Conservation (phyloP, 1,139 yeast species). For the Yamadazyma friedrichii region DNA sequence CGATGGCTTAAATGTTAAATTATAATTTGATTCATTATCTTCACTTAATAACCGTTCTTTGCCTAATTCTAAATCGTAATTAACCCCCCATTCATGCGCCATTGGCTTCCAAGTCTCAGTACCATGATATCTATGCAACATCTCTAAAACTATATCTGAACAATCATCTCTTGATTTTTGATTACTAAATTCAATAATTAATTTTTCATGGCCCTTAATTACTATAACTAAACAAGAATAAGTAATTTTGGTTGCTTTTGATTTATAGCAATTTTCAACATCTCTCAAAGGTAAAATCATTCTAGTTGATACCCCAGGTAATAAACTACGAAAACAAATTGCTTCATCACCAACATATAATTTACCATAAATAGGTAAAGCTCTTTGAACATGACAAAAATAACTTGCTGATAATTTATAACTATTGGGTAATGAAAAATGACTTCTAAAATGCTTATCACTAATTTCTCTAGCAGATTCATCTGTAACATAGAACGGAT, state of each 20-base stretch:
- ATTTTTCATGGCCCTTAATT: conserved; percentile 72
- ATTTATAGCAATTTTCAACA: conserved; percentile 65
- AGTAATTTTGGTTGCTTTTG: conserved; percentile 47
- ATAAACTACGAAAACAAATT: conserved; percentile 73
- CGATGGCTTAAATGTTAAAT: conserved; percentile 7
- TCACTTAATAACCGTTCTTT: conserved; percentile 14
- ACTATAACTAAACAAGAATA: conserved; percentile 69
- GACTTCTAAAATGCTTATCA: conserved; percentile 53
- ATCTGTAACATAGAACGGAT: conserved; percentile 44
- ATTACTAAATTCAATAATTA: conserved; percentile 72
- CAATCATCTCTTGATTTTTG: conserved; percentile 74
- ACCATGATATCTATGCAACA: conserved; percentile 42
- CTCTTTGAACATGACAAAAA: conserved; percentile 66
- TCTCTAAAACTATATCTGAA: conserved; percentile 50
- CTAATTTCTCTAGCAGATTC: conserved; percentile 45
- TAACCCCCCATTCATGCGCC: conserved; percentile 30
- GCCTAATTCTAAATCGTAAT: conserved; percentile 20
- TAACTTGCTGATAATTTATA: conserved; percentile 65
- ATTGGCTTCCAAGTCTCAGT: conserved; percentile 26
- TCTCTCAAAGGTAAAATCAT: conserved; percentile 83
- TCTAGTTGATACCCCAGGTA: conserved; percentile 75
- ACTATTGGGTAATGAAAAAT: conserved; percentile 60
- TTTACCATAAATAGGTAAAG: conserved; percentile 81
- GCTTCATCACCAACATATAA: conserved; percentile 65
- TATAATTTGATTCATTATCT: conserved; percentile 4